phyloP scores from a whole-genome alignment of 2,329 filamentous ascomycete genomes.

The Epichloe scottii region DNA sequence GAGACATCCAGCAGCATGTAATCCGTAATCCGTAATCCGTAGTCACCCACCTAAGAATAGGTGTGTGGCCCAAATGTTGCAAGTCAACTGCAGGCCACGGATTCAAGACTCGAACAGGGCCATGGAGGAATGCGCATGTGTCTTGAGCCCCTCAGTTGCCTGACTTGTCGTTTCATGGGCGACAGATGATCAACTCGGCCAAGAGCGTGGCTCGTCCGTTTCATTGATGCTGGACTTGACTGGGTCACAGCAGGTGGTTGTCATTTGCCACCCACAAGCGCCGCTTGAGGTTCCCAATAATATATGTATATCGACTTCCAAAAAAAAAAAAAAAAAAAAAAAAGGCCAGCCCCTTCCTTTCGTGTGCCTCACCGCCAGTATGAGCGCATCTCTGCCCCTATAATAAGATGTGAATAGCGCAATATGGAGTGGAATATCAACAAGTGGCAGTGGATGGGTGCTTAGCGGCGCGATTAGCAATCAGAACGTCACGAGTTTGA shows the following conservation, averaged over 20 bases:
- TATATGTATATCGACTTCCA: too few relatives aligned
- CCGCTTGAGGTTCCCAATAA: background rate
- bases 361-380: background rate
- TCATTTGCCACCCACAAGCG: background rate
- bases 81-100: background rate
- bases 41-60: background rate
- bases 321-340: too few relatives aligned
- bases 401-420: background rate
- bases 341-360: too few relatives aligned
- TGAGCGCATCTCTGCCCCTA: background rate
- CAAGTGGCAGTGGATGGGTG: background rate
- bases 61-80: background rate
- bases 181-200: background rate
- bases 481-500: background rate
- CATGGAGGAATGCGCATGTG: background rate
- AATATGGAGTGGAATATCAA: too few relatives aligned
- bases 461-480: background rate
- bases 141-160: background rate
- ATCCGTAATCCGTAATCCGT: background rate
- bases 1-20: background rate
- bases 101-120: background rate
- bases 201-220: background rate
- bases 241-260: background rate
- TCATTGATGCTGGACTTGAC: too few relatives aligned
- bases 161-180: background rate